These are phyloP conservation scores for Pythium plurisporium DNA, from an alignment of 352 stramenopile genomes.

Conservation along the genomic window DNA sequence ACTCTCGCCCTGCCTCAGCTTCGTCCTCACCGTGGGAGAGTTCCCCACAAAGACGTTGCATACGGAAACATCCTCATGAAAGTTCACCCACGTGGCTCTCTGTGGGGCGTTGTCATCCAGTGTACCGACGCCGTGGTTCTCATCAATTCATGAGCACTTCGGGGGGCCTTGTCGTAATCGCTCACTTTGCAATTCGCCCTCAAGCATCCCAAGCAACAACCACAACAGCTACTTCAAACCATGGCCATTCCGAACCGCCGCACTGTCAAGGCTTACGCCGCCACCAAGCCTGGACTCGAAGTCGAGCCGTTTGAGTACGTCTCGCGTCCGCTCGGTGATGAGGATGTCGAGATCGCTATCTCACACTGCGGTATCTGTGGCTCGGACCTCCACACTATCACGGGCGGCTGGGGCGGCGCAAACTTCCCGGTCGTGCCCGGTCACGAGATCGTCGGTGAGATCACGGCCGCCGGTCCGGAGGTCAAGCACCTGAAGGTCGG, in stretches of 20 bases:
- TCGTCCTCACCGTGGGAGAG: too few relatives aligned
- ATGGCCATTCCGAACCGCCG: not conserved
- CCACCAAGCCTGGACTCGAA: not conserved
- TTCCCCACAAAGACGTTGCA: too few relatives aligned
- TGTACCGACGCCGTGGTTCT: too few relatives aligned
- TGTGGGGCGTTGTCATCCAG: too few relatives aligned
- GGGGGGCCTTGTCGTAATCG: too few relatives aligned
- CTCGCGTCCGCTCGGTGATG: not conserved
- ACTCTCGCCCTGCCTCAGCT: too few relatives aligned
- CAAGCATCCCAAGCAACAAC: too few relatives aligned
- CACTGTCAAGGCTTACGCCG: not conserved
- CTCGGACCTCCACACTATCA: not conserved
- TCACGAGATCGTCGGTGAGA: not conserved
- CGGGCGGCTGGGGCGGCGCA: not conserved
- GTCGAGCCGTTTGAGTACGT: not conserved
- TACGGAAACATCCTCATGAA: too few relatives aligned
- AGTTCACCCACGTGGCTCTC: too few relatives aligned
- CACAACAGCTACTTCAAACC: conserved; percentile 19
- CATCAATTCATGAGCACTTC: too few relatives aligned
- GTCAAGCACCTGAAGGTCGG: not conserved
- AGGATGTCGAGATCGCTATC: not conserved
- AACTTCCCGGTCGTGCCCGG: not conserved
- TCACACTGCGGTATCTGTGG: not conserved
- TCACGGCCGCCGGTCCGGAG: not conserved
- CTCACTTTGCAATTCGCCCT: conserved; percentile 15